Conservation (phyloP, 257 asterid species). For the Coffea eugenioides region DNA sequence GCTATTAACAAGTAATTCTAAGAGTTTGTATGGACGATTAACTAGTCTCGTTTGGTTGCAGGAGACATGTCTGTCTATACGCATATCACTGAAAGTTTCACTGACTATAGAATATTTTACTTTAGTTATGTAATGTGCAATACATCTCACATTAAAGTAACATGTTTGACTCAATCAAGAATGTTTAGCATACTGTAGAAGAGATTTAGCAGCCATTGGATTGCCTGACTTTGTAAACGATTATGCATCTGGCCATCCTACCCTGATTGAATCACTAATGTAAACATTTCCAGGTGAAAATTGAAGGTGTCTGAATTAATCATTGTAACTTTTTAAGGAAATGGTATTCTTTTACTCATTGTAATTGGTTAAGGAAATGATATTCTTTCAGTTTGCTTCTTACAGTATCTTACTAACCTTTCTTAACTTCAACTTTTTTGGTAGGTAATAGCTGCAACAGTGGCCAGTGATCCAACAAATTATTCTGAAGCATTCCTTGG, state of each 20-base stretch:
- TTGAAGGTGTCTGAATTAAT: not conserved
- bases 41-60: not conserved
- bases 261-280: not conserved
- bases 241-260: not conserved
- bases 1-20: not conserved
- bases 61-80: not conserved
- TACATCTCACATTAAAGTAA: not conserved
- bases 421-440: conserved; percentile 15
- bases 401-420: conserved; percentile 2
- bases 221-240: not conserved
- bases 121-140: not conserved
- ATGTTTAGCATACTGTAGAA: not conserved
- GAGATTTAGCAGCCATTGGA: not conserved
- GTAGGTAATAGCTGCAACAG: conserved; percentile 93
- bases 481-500: conserved; percentile 88
- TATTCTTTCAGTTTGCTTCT: not conserved
- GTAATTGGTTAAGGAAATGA: too few relatives aligned
- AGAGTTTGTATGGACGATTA: not conserved
- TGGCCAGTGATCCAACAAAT: conserved; percentile 72
- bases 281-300: not conserved
- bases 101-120: not conserved
- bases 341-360: not conserved
- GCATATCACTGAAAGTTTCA: not conserved
- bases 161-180: not conserved
- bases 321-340: not conserved